Evolutionary conservation across 1,284 basidiomycete genomes (phyloP).

Genomic region (Microbotryum intermedium): DNA sequence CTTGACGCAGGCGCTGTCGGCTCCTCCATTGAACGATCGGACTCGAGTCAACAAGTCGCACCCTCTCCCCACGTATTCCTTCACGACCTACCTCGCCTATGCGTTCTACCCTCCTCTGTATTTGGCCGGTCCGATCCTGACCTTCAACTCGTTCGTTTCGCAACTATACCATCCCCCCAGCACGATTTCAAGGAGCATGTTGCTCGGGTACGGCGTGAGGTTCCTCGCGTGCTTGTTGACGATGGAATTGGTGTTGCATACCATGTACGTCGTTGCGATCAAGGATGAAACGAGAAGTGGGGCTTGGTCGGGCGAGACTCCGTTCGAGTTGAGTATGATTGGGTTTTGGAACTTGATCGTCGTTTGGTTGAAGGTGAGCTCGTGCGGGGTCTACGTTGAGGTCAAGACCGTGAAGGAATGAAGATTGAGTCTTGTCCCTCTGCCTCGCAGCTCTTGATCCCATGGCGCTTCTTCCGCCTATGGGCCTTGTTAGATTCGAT

Average conservation of each 20-base stretch:
- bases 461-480: conserved; percentile 94
- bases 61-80: conserved; percentile 48
- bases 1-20: conserved; percentile 29
- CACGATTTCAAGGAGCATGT: conserved; percentile 39
- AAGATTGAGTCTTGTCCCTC: too few relatives aligned
- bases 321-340: conserved; percentile 79
- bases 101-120: conserved; percentile 85
- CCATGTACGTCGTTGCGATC: conserved; percentile 94
- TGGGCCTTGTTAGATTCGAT: conserved; percentile 87
- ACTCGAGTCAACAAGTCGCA: conserved; percentile 35
- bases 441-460: conserved; percentile 72
- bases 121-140: conserved; percentile 91
- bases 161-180: conserved; percentile 46
- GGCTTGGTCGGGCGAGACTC: conserved; percentile 54
- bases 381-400: not conserved
- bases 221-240: conserved; percentile 65
- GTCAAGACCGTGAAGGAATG: too few relatives aligned
- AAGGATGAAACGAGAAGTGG: conserved; percentile 52
- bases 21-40: not conserved
- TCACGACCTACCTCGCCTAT: conserved; percentile 61
- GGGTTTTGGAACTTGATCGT: conserved; percentile 96
- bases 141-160: conserved; percentile 89
- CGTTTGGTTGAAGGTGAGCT: conserved; percentile 85
- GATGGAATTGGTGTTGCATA: conserved; percentile 88
- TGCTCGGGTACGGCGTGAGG: conserved; percentile 56